These are phyloP conservation scores for Microdochium bolleyi DNA, from an alignment of 2,329 filamentous ascomycete genomes.

Conservation along the genomic window DNA sequence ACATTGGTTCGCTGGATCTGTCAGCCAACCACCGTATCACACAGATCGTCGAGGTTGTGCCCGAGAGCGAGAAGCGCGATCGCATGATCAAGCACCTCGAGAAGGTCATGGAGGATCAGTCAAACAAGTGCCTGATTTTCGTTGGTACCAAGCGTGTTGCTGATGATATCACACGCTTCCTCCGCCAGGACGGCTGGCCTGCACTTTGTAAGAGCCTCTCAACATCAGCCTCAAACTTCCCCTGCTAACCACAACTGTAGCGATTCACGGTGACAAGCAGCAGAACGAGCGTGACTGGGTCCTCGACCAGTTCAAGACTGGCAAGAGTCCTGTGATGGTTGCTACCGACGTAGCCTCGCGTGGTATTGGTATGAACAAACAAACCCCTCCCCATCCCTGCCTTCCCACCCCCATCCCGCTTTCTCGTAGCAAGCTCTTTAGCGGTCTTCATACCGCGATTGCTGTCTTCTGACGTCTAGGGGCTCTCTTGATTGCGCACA, in stretches of 20 bases:
- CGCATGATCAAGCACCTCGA: conserved; percentile 96
- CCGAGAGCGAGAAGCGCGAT: conserved; percentile 95
- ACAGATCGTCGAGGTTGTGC: conserved; percentile 93
- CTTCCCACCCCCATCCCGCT: conserved; percentile 22
- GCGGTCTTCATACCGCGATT: conserved; percentile 52
- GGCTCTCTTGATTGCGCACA: conserved; percentile 83
- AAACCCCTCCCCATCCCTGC: conserved; percentile 36
- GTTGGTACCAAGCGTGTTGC: conserved; percentile 91
- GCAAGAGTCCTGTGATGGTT: conserved; percentile 99
- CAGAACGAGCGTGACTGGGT: conserved; percentile 99
- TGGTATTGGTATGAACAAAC: conserved; percentile 96
- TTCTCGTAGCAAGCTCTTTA: conserved; percentile 42
- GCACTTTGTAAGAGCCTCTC: conserved; percentile 69
- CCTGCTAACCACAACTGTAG: conserved; percentile 39
- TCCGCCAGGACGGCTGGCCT: conserved; percentile 96
- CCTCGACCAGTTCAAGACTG: conserved; percentile 97
- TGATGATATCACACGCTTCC: conserved; percentile 94
- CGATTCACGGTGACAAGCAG: conserved; percentile 98
- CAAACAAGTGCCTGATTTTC: conserved; percentile 94
- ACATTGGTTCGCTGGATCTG: conserved; percentile 93
- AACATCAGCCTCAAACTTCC: conserved; percentile 27
- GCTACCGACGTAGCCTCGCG: conserved; percentile 98
- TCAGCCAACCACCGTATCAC: conserved; percentile 97
- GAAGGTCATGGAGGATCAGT: conserved; percentile 94
- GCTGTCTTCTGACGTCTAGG: conserved; percentile 90